These are phyloP conservation scores for Dioscorea cayenensis DNA, from an alignment of 116 monocot genomes.

Conservation along the genomic window DNA sequence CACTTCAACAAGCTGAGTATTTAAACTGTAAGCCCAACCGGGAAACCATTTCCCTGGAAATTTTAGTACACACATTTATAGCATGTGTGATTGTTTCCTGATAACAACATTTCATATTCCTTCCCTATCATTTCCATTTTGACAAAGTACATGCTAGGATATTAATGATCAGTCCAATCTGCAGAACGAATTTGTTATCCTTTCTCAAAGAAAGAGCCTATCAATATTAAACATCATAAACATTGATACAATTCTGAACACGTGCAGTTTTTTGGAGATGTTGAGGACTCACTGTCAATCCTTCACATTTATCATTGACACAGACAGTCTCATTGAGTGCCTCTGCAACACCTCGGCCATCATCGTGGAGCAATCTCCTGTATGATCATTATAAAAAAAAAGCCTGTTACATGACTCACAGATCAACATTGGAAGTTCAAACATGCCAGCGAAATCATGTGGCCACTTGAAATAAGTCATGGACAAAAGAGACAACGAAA, in stretches of 20 bases:
- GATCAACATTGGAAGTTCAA: no score
- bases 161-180: no score
- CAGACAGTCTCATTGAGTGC: constrained; percentile 81
- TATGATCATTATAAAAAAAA: neutral
- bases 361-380: constrained; percentile 91
- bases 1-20: no score
- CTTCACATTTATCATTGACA: constrained; percentile 41
- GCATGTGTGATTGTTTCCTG: no score
- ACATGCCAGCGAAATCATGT: no score
- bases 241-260: neutral
- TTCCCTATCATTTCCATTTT: no score
- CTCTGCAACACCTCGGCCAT: constrained; percentile 89
- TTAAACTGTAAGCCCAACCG: no score
- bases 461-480: neutral
- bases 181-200: neutral
- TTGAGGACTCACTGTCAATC: constrained; percentile 55
- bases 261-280: neutral
- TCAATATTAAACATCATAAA: neutral
- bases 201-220: no score
- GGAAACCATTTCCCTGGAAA: neutral
- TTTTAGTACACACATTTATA: neutral
- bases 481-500: neutral
- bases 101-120: no score
- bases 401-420: no score
- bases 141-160: no score